These are phyloP conservation scores for Podospora sp. DNA, from an alignment of 495 filamentous ascomycete species.

Conservation along the genomic window DNA sequence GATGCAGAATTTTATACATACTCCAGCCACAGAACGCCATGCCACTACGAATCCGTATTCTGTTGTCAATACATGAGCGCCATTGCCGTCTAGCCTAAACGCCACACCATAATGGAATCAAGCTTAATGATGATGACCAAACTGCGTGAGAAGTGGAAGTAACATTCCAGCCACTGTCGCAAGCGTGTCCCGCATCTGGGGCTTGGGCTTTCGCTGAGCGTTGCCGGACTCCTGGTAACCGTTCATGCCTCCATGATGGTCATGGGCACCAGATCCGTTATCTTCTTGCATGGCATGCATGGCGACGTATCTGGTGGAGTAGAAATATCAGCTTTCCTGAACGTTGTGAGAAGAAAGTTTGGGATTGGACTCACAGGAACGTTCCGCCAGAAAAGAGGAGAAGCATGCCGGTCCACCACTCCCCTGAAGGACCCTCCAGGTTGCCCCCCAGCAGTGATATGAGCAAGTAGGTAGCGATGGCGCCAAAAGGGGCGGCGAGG, in stretches of 20 bases:
- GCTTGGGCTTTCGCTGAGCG: constrained; percentile 52
- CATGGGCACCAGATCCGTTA: constrained; percentile 49
- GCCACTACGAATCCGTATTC: neutral
- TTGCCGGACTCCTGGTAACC: constrained; percentile 65
- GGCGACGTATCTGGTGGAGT: constrained; percentile 76
- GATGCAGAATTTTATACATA: neutral
- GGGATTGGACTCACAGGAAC: constrained; percentile 71
- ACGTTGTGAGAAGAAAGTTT: neutral
- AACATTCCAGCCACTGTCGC: constrained; percentile 88
- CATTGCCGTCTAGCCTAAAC: constrained; percentile 23
- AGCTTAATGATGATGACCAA: constrained; percentile 78
- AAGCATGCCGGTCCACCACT: constrained; percentile 91
- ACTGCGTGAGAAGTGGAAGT: constrained; percentile 82
- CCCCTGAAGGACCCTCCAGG: constrained; percentile 46
- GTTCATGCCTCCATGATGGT: constrained; percentile 58
- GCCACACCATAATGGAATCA: constrained; percentile 10
- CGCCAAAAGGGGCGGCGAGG: constrained; percentile 85
- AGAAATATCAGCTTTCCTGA: constrained; percentile 24
- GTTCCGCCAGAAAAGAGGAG: constrained; percentile 92
- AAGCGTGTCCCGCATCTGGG: constrained; percentile 65
- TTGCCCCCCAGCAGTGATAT: constrained; percentile 69
- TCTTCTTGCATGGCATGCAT: constrained; percentile 98
- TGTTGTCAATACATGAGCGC: neutral
- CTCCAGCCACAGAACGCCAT: neutral
- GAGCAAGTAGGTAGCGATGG: constrained; percentile 77